Conservation (phyloP, 805 yeast genomes). For the Metschnikowia picachoensis region DNA sequence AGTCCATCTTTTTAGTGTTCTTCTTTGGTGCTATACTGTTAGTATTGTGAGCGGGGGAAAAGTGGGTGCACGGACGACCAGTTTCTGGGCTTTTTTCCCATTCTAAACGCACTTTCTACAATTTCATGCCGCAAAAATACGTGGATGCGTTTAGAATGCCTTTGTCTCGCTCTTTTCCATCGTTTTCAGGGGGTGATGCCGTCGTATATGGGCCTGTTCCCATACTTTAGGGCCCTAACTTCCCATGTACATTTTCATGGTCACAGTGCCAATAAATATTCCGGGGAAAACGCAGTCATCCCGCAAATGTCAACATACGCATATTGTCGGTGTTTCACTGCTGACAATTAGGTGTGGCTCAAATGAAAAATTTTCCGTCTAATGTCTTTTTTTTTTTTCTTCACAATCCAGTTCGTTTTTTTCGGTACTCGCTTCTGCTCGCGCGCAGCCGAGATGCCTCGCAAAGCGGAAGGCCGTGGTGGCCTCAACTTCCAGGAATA, state of each 20-base stretch:
- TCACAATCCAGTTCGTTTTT: not conserved
- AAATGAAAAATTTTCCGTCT: slow-evolving; percentile 7
- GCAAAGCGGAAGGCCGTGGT: not conserved
- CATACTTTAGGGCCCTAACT: too few species aligned
- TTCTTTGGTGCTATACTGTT: slow-evolving; percentile 44
- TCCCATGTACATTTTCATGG: too few species aligned
- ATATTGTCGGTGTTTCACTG: slow-evolving; percentile 7
- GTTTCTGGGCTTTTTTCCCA: not conserved
- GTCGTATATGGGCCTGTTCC: too few species aligned
- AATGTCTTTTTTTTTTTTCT: not conserved
- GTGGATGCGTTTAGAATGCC: too few species aligned
- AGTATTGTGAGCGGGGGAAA: slow-evolving; percentile 3
- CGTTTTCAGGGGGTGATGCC: too few species aligned
- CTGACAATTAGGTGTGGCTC: slow-evolving; percentile 2
- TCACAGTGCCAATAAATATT: too few species aligned
- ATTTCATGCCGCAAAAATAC: too few species aligned
- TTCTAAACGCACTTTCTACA: not conserved
- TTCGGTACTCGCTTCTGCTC: slow-evolving; percentile 1
- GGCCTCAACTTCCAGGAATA: not conserved
- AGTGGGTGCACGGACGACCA: not conserved
- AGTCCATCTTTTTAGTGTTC: slow-evolving; percentile 67
- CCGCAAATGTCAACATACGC: slow-evolving; percentile 5
- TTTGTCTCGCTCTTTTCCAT: too few species aligned
- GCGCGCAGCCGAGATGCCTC: not conserved
- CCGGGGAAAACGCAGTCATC: too few species aligned